Base-by-base conservation (phyloP, 306 rosid genomes). In the Amphicarpaea edgeworthii region DNA sequence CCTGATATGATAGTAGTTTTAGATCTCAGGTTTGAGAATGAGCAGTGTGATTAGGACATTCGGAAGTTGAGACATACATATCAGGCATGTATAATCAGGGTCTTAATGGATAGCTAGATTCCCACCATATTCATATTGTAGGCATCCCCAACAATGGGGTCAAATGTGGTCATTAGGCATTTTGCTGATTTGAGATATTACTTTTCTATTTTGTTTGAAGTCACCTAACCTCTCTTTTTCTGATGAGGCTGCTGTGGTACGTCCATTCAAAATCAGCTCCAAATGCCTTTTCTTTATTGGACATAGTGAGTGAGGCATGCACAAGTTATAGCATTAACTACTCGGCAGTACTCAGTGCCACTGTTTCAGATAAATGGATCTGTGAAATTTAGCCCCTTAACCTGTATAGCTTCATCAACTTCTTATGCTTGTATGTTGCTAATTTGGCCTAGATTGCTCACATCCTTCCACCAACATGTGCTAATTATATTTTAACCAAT, bases 361-460 rank as follows among this genome's bases (percentile, higher is more conserved):
- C 82, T 77, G 77, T 78, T 65, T 40, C 12, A 72, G 79, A 78
- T 77, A 78, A 47, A 30, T 49, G 23, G 66, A 73, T 65, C 12
- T 26, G 15, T 75, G 66, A 79, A 73, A 32, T 73, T 15, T 78
- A 83, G 68, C 43, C 46, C 40, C 76, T 72, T 78, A 69, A 83
- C 86, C 79, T 64, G n/a, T 68, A 38, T 47, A 50, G 76, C 21
- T 16, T 20, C 54, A 78, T 19, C 87, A 79, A 75, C 81, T 62
- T 79, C 68, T 77, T 77, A 28, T 81, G 88, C 68, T 84, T 81
- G 83, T 77, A 73, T 72, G 58, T 69, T 63, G 67, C 75, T 83
- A 83, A 73, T 61, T 68, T 59, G 69, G 83, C 60, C 57, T 3
- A 65, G 54, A 46, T 71, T 77, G 63, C 19, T 58, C 83, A 49